Evolutionary conservation across 2,329 filamentous ascomycete genomes (phyloP), one percentile per base, ranked within the genome.

Genomic region (Arthrobotrys pseudoclavata): DNA sequence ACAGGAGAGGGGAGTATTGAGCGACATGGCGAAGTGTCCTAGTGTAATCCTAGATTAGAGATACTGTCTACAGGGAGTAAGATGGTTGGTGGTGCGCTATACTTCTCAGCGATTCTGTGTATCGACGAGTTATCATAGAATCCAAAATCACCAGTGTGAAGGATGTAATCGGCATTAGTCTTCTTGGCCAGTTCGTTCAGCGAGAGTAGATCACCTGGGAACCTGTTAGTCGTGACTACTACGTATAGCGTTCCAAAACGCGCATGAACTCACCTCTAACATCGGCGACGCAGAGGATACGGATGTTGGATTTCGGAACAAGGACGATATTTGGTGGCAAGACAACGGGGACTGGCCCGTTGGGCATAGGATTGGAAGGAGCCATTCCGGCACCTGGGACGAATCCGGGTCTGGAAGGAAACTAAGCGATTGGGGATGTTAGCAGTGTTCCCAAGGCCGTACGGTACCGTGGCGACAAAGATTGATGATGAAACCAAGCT

Each of bases 101-200:
- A 97, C 93, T 99, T 99, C 85, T 99, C 96, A 47, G 96, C 96
- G 86, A 99, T 98, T 83, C 96, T 91, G 83, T 98, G 95, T 81
- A 99, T 87, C 40, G 96, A 99, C 68, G 91, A 93, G 82, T 97
- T 92, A 84, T 99, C 96, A 86, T 99, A 99, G 86, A 99, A 99
- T 79, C 96, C 96, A 84, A 99, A 99, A 84, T 99, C 96, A 84
- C 96, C 96, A 20, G 96, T 99, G 85, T 99, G 96, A 83, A 99
- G 94, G 85, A 99, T 97, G 86, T 97, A 94, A 85, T 97, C 94
- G 82, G 96, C 96, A 83, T 92, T 92, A 79, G 96, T 95, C 83
- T 96, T 92, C 85, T 93, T 96, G 80, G 96, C 96, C 79, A 99
- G 91, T 79, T 98, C 94, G 86, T 99, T 99, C 82, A 99, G 87